Conservation (phyloP, 495 filamentous ascomycete species). For the Penicillium daleae region DNA sequence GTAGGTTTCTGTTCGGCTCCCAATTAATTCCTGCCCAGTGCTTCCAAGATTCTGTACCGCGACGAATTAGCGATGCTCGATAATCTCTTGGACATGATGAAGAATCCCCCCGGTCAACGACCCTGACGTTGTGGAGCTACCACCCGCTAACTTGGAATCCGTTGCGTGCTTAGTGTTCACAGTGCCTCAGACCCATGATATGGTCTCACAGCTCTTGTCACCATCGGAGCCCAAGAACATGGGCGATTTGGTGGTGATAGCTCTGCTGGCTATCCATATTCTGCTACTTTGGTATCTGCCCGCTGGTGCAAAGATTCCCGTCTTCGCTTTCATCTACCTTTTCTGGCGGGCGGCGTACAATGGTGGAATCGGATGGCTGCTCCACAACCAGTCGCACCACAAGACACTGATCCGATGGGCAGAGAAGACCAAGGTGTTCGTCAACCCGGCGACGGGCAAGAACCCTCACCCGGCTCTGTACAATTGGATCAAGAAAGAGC, state of each 20-base stretch:
- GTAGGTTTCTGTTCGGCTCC: conserved; percentile 54
- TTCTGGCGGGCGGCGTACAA: conserved; percentile 96
- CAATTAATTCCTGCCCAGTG: neutral
- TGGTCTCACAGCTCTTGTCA: conserved; percentile 96
- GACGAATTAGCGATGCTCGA: neutral
- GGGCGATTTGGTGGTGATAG: conserved; percentile 80
- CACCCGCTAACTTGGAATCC: conserved; percentile 24
- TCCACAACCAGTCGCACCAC: conserved; percentile 88
- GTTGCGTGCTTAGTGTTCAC: conserved; percentile 75
- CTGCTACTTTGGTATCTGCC: conserved; percentile 74
- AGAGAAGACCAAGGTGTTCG: conserved; percentile 80
- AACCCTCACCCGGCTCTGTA: conserved; percentile 83
- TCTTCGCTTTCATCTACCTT: conserved; percentile 79
- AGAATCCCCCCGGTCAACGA: neutral
- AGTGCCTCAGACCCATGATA: conserved; percentile 95
- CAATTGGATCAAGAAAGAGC: conserved; percentile 78
- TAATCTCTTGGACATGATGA: neutral
- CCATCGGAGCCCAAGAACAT: conserved; percentile 95
- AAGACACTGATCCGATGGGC: conserved; percentile 87
- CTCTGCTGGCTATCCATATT: conserved; percentile 76
- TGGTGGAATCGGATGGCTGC: conserved; percentile 86
- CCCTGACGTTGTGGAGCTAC: conserved; percentile 14
- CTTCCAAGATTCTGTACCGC: neutral
- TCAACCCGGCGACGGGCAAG: conserved; percentile 74
- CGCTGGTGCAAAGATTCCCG: conserved; percentile 62